Conservation (phyloP, 306 rosid genomes). For the Vachellia collinsii region DNA sequence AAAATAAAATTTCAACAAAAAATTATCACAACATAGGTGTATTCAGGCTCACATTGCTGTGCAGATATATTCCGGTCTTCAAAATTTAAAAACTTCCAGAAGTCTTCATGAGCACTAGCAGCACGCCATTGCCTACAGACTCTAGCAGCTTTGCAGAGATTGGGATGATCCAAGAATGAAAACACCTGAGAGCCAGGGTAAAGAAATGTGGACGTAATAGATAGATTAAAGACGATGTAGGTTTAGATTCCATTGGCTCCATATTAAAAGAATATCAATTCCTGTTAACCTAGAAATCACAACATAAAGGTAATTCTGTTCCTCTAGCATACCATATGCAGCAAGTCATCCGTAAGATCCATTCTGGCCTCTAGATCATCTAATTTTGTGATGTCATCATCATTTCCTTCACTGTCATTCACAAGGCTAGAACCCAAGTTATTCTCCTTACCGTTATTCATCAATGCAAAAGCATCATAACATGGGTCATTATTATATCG, state of each 20-base stretch:
- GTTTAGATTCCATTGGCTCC: background rate
- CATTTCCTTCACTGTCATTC: slow-evolving; percentile 58
- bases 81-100: slow-evolving; percentile 90
- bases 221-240: background rate
- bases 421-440: slow-evolving; percentile 45
- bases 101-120: slow-evolving; percentile 98
- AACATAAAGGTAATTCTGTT: slow-evolving; percentile 5
- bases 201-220: background rate
- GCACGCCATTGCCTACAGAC: slow-evolving; percentile 94
- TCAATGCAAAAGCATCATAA: slow-evolving; percentile 51
- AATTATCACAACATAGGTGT: background rate
- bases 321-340: slow-evolving; percentile 80
- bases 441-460: slow-evolving; percentile 45
- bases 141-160: slow-evolving; percentile 93
- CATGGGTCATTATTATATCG: slow-evolving; percentile 43
- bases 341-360: slow-evolving; percentile 95
- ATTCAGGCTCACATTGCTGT: slow-evolving; percentile 80
- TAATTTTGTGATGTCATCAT: slow-evolving; percentile 43
- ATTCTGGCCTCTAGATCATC: slow-evolving; percentile 81
- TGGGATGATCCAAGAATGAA: slow-evolving; percentile 88
- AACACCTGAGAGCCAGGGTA: slow-evolving; percentile 64
- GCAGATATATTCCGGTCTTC: slow-evolving; percentile 83
- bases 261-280: slow-evolving; percentile 14
- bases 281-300: slow-evolving; percentile 11
- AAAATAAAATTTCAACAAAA: slow-evolving; percentile 4